Evolutionary conservation across 2,329 filamentous ascomycete species (phyloP).

Genomic region (Diaporthe sp.): DNA sequence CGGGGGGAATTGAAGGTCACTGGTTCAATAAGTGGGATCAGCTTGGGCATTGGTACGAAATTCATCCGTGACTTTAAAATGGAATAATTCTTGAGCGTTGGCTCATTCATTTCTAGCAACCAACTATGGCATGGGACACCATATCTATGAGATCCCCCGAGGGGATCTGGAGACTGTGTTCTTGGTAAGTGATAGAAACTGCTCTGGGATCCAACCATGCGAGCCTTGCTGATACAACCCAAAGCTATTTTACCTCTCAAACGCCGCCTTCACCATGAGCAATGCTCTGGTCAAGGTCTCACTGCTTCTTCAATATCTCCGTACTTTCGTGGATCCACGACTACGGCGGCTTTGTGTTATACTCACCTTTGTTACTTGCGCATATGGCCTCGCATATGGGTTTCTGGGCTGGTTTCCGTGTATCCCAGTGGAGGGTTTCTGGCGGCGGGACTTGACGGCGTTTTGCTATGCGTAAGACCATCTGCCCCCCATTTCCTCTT

Average conservation of each 20-base stretch:
- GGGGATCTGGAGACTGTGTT: slow-evolving; percentile 21
- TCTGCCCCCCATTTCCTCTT: no score
- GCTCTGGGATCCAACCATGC: fast-evolving
- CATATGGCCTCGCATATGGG: slow-evolving; percentile 43
- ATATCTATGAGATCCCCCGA: background rate
- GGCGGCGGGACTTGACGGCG: slow-evolving; percentile 29
- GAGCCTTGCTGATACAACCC: background rate
- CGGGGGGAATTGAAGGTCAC: background rate
- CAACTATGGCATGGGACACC: slow-evolving; percentile 30
- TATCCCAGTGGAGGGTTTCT: slow-evolving; percentile 45
- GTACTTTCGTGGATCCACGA: slow-evolving; percentile 34
- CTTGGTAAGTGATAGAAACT: slow-evolving; percentile 1
- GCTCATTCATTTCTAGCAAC: background rate
- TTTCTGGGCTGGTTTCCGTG: slow-evolving; percentile 47
- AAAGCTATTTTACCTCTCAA: slow-evolving; percentile 42
- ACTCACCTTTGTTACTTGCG: slow-evolving; percentile 38
- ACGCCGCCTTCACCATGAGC: slow-evolving; percentile 41
- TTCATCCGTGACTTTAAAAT: no score
- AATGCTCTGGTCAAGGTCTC: slow-evolving; percentile 44
- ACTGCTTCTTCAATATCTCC: slow-evolving; percentile 43
- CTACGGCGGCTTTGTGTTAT: slow-evolving; percentile 37
- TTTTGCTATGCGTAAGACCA: slow-evolving; percentile 15
- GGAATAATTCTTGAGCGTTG: background rate
- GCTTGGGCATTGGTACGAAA: background rate
- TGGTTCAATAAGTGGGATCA: background rate